These are phyloP conservation scores for Rhododendron ferrugineum DNA, from an alignment of 148 eudicot species.

Conservation along the genomic window DNA sequence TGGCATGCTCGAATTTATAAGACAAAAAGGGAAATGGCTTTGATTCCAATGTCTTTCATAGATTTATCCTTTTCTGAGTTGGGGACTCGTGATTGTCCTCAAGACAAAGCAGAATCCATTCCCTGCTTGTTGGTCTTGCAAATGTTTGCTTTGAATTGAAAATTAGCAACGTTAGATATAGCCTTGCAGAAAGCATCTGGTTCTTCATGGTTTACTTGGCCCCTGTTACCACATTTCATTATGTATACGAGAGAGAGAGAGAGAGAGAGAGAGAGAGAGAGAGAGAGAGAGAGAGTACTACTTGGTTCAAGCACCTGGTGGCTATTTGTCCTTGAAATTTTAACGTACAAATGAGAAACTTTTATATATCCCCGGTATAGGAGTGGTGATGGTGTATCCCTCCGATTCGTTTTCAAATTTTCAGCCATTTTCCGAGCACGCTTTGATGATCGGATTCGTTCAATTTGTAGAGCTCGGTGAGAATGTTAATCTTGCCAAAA, in stretches of 20 bases:
- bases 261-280: neutral
- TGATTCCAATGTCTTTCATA: too few relatives aligned
- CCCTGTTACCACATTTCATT: neutral
- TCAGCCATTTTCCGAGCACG: too few relatives aligned
- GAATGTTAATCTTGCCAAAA: too few relatives aligned
- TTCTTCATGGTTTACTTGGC: neutral
- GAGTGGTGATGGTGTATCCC: too few relatives aligned
- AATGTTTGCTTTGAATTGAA: neutral
- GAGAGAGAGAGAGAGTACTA: neutral
- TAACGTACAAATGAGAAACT: too few relatives aligned
- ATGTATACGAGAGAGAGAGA: neutral
- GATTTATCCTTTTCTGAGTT: neutral
- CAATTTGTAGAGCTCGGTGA: too few relatives aligned
- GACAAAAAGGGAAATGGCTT: neutral
- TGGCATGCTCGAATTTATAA: neutral
- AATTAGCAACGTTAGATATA: neutral
- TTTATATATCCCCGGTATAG: too few relatives aligned
- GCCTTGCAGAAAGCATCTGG: neutral
- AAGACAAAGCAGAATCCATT: neutral
- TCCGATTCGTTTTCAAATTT: too few relatives aligned
- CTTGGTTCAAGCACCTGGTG: neutral
- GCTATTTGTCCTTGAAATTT: too few relatives aligned
- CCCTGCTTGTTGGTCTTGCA: conserved; percentile 1
- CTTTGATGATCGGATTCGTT: too few relatives aligned
- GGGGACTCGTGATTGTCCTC: neutral